phyloP scores from a whole-genome alignment of 371 early-diverging fungal species.

The Apophysomyces elegans region DNA sequence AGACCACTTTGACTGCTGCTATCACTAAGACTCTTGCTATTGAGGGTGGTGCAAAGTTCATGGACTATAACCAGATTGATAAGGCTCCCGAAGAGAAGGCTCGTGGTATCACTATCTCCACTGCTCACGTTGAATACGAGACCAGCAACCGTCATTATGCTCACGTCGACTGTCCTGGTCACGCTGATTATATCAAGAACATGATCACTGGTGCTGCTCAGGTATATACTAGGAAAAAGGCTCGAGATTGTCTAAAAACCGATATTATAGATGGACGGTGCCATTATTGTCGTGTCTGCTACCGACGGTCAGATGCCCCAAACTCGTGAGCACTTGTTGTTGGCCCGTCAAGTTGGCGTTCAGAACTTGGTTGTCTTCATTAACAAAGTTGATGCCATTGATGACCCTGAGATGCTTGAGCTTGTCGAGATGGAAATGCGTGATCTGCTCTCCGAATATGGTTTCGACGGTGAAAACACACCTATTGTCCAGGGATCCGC shows the following conservation, averaged over 20 bases:
- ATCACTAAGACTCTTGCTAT: slow-evolving; percentile 95
- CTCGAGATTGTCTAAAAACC: neutral
- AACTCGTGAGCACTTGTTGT: slow-evolving; percentile 97
- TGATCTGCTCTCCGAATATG: slow-evolving; percentile 90
- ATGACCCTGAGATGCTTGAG: slow-evolving; percentile 97
- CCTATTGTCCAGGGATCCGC: slow-evolving; percentile 97
- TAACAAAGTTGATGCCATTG: slow-evolving; percentile 99
- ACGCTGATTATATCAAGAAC: slow-evolving; percentile 99
- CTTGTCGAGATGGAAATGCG: slow-evolving; percentile 99
- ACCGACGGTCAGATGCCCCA: slow-evolving; percentile 97
- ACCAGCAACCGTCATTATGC: slow-evolving; percentile 92
- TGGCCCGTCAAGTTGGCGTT: slow-evolving; percentile 97
- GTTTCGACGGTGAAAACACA: slow-evolving; percentile 91
- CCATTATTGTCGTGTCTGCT: slow-evolving; percentile 98
- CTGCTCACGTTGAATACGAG: slow-evolving; percentile 97
- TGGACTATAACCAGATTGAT: slow-evolving; percentile 95
- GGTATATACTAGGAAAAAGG: slow-evolving; percentile 27
- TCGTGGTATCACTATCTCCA: slow-evolving; percentile 96
- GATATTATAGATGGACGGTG: slow-evolving; percentile 86
- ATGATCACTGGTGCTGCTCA: slow-evolving; percentile 99
- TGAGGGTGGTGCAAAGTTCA: slow-evolving; percentile 83
- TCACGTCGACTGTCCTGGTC: slow-evolving; percentile 99
- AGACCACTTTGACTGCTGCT: slow-evolving; percentile 99
- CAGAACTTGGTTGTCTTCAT: slow-evolving; percentile 96
- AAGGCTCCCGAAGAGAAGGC: slow-evolving; percentile 98